Evolutionary conservation across 345 rosid species (phyloP).

Genomic region (Pistacia integerrima): DNA sequence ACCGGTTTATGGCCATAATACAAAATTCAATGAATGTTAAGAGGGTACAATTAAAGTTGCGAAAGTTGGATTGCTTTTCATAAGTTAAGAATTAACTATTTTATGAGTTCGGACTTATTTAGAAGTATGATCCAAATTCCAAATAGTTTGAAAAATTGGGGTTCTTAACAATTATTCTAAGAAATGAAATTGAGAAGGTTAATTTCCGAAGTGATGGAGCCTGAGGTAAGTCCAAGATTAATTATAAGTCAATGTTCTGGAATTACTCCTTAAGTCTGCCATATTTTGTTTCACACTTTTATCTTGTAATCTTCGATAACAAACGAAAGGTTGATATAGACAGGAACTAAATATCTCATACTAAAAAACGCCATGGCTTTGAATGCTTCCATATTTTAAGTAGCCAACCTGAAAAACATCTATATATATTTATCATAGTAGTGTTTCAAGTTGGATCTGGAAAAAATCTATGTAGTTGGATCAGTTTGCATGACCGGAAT

Average conservation of each 20-base stretch:
- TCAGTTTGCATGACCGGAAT: not conserved
- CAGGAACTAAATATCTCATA: not conserved
- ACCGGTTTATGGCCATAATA: not conserved
- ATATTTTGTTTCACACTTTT: not conserved
- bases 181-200: too few relatives aligned
- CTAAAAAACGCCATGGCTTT: not conserved
- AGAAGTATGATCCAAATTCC: too few relatives aligned
- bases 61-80: not conserved
- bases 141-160: too few relatives aligned
- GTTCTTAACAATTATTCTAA: too few relatives aligned
- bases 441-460: not conserved
- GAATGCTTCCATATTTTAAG: not conserved
- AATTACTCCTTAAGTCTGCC: not conserved
- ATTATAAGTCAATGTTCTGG: not conserved
- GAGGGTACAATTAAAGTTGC: not conserved
- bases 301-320: not conserved
- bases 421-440: too few relatives aligned
- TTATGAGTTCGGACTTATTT: too few relatives aligned
- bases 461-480: too few relatives aligned
- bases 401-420: not conserved
- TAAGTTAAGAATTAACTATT: not conserved
- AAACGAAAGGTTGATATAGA: not conserved
- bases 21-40: not conserved
- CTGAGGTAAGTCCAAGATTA: too few relatives aligned
- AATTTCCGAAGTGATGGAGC: too few relatives aligned